Evolutionary conservation across 225 moss, liverwort and hornwort species (phyloP), one percentile per base, ranked within the genome.

Genomic region (Sphagnum contortum): DNA sequence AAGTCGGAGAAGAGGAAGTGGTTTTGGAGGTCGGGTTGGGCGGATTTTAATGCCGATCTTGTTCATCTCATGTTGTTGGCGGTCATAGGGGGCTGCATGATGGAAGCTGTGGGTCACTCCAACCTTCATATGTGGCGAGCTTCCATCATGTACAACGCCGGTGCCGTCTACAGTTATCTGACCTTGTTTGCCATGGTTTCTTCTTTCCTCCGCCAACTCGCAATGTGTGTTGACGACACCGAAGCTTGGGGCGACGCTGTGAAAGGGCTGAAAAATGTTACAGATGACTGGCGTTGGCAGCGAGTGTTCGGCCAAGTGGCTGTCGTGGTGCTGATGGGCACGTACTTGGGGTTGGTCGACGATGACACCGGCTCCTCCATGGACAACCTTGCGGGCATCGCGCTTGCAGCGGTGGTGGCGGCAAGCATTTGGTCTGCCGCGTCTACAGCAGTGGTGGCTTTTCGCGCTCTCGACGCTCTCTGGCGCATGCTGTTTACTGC

Each of bases 271-370:
- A 55, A 48, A 5, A 12, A 60, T 2, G 12, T 68, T 5, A 51
- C 68, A 4, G 60, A 67, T 7, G 82, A 82, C 45, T 82, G 82
- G 82, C 70, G 82, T 11, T 82, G 81, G 81, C 81, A 81, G 65
- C 70, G 73, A 0, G 78, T 82, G 65, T 82, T 82, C 11, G 82
- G 68, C 4, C 82, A 82, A 29, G 57, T 82, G 0, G 82, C 68
- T 3, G 70, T 73, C 48, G 12, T 79, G 8, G 14, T 79, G 3
- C 73, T 82, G 48, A 63, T 79, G 68, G 82, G 82, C 4, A 66
- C 75, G 0, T 82, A 75, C 52, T 67, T 82, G 4, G 13, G 65
- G 4, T 78, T 68, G 6, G 78, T 79, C 47, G 78, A 79, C 1
- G 73, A 78, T n/a, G 13, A 11, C 2, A 55, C 53, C 1, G 71